Percentiles rank a stretch among this genome's conserved stretches.
phyloP scores from a whole-genome alignment of 345 rosid species.

The Lumnitzera littorea region DNA sequence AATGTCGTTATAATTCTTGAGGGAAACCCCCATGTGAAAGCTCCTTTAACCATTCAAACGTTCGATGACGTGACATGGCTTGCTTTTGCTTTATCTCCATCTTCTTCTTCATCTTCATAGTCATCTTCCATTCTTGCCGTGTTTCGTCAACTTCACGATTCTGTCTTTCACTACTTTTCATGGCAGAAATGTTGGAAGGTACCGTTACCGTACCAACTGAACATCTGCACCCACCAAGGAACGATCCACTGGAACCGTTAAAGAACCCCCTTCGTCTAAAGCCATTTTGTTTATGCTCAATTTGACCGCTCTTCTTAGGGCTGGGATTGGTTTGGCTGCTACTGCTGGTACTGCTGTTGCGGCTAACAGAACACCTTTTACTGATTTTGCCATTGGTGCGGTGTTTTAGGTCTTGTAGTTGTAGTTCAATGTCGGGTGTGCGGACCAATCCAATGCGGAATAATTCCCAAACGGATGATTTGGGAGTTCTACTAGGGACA shows the following conservation, averaged over 20 bases:
- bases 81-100: constrained; percentile 39
- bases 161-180: constrained; percentile 12
- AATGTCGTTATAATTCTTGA: neutral
- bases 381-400: constrained; percentile 20
- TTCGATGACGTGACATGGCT: constrained; percentile 58
- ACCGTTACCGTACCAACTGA: constrained; percentile 51
- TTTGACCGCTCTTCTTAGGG: neutral
- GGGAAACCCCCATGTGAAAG: constrained; percentile 21
- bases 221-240: constrained; percentile 57
- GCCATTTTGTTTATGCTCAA: too few relatives aligned
- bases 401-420: constrained; percentile 33
- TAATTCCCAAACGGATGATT: constrained; percentile 56
- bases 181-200: constrained; percentile 16
- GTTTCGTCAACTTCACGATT: constrained; percentile 2
- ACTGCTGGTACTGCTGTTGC: constrained; percentile 45
- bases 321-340: constrained; percentile 29
- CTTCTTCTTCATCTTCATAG: constrained; percentile 27
- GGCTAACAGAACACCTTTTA: constrained; percentile 39
- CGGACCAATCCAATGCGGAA: constrained; percentile 63
- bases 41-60: constrained; percentile 83
- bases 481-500: constrained; percentile 13
- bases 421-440: constrained; percentile 66
- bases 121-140: neutral
- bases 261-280: constrained; percentile 13
- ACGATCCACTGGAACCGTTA: constrained; percentile 23